Evolutionary conservation across 768 basidiomycete genomes (phyloP), one percentile per base, ranked within the genome.

Genomic region (Gymnopilus dilepis): DNA sequence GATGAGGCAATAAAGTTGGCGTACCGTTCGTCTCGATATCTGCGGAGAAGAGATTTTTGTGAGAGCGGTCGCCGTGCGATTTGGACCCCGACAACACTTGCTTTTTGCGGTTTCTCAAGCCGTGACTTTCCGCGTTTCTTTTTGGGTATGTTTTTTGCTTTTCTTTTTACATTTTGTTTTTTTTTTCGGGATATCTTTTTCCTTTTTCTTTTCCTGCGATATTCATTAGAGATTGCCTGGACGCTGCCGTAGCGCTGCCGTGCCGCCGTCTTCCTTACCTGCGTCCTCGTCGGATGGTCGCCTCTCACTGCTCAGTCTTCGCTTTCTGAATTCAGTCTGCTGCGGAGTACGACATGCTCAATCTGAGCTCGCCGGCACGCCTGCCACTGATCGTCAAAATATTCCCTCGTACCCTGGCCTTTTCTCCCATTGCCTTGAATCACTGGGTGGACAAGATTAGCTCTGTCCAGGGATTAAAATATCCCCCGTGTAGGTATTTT

Each of bases 21-120:
- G 85, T 80, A 87, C 86, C 85, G 84, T 84, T 77, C 76, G 80
- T 79, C 79, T 81, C 72, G 77, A 82, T 79, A 84, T 82, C 84
- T 83, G 84, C 82, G 85, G 82, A 84, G 80, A 47, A 47, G 80
- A 82, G 81, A 80, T 80, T 77, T 77, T 80, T 76, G 76, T 72
- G 71, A 69, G 69, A 70, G 67, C 73, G 69, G 58, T 60, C 61
- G 52, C 69, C 64, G 61, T 50, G 65, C 52, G 70, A 77, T 74
- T 80, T 74, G 76, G 77, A 79, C 77, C 78, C 77, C 78, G 77
- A 78, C 76, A n/a, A n/a, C 62, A 43, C 21, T 26, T 12, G 26
- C 52, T 60, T 60, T 60, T 52, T 60, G 54, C 55, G 59, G 59
- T 38, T 33, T 62, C n/a, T n/a, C n/a, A n/a, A n/a, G 56, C 56